These are phyloP conservation scores for Escovopsis sp. DNA, from an alignment of 2,329 filamentous ascomycete genomes.

Conservation along the genomic window DNA sequence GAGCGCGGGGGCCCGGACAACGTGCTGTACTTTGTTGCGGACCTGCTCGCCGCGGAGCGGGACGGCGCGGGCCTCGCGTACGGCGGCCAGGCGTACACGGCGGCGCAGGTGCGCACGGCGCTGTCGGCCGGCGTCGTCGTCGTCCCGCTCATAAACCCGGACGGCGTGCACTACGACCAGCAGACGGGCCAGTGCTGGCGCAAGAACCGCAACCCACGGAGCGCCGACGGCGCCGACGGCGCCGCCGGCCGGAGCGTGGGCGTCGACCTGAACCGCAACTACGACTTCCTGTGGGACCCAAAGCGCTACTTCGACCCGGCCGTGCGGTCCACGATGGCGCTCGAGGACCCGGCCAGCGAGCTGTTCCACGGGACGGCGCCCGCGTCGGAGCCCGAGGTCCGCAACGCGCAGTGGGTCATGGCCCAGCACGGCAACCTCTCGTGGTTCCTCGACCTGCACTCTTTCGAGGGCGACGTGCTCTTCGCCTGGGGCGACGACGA, in stretches of 20 bases:
- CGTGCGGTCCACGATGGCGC: constrained; percentile 12
- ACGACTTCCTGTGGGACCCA: constrained; percentile 43
- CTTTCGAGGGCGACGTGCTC: constrained; percentile 33
- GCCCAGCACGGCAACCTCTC: constrained; percentile 33
- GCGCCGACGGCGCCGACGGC: constrained; percentile 18
- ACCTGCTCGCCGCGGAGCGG: constrained; percentile 38
- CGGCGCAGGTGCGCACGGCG: constrained; percentile 34
- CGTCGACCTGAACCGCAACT: constrained; percentile 42
- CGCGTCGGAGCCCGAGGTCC: constrained; percentile 41
- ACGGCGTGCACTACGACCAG: constrained; percentile 38
- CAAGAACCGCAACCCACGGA: constrained; percentile 37
- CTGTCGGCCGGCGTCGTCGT: constrained; percentile 38
- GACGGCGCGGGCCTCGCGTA: constrained; percentile 34
- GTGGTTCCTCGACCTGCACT: constrained; percentile 47
- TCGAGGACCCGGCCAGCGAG: constrained; percentile 26
- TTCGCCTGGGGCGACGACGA: constrained; percentile 45
- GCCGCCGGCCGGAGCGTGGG: constrained; percentile 22
- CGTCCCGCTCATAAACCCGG: constrained; percentile 37
- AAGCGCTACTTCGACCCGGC: constrained; percentile 24
- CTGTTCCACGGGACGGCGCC: constrained; percentile 35
- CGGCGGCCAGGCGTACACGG: constrained; percentile 35
- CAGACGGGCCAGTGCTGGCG: constrained; percentile 35
- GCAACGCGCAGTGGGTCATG: constrained; percentile 37
- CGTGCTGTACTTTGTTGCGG: constrained; percentile 41
- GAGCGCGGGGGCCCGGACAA: constrained; percentile 43